These are phyloP conservation scores for Pseudogymnoascus sp. DNA, from an alignment of 2,329 filamentous ascomycete genomes.

Conservation along the genomic window DNA sequence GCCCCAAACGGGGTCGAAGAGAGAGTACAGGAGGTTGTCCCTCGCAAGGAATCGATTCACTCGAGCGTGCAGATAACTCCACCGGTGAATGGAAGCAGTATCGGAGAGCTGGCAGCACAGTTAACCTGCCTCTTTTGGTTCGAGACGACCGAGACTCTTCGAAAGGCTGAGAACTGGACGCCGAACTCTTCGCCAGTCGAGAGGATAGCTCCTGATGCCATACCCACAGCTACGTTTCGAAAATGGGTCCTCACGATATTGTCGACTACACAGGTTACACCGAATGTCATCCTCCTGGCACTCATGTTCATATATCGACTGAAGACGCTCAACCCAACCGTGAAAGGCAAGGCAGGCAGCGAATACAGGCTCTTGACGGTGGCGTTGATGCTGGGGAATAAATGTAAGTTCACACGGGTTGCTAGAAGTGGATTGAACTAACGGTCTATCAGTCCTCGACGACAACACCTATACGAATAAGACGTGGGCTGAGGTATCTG, in stretches of 20 bases:
- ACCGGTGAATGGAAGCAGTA: conserved; percentile 68
- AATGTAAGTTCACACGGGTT: conserved; percentile 53
- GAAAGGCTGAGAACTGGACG: conserved; percentile 55
- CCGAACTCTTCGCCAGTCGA: conserved; percentile 37
- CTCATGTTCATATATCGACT: conserved; percentile 88
- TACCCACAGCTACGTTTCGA: conserved; percentile 71
- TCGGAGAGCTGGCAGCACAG: conserved; percentile 80
- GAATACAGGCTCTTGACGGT: conserved; percentile 90
- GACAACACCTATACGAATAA: conserved; percentile 99
- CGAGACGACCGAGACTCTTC: conserved; percentile 73
- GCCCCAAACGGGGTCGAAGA: conserved; percentile 10
- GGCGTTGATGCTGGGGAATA: conserved; percentile 95
- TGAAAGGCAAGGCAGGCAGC: conserved; percentile 86
- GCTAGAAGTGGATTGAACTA: conserved; percentile 11
- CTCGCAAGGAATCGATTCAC: conserved; percentile 21
- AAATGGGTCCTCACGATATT: conserved; percentile 92
- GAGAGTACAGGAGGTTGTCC: conserved; percentile 18
- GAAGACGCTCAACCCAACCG: conserved; percentile 80
- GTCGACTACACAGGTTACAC: conserved; percentile 89
- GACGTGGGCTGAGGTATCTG: conserved; percentile 97
- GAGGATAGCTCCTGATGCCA: conserved; percentile 61
- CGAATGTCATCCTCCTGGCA: conserved; percentile 87
- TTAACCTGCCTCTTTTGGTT: conserved; percentile 98
- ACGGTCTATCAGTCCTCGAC: conserved; percentile 61
- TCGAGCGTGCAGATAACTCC: conserved; percentile 58